Evolutionary conservation across 163 green algal genomes (phyloP), one percentile per base, ranked within the genome.

Genomic region (Trebouxia gelatinosa): DNA sequence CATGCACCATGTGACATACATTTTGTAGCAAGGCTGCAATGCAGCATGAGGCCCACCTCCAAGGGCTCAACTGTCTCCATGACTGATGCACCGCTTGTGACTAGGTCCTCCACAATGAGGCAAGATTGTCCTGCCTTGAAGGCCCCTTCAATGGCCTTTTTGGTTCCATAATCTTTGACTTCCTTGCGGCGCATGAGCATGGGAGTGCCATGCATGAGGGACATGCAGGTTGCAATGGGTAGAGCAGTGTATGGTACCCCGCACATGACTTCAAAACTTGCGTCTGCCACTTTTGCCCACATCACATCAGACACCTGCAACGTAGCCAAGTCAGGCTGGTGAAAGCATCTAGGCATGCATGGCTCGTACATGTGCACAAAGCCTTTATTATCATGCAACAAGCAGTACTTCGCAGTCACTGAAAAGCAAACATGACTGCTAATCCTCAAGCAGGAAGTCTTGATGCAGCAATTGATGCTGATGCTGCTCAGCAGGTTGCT

Each of bases 111-210:
- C 62, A 99, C 92, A 37, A 99, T 93, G 6, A 99, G 89, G 85
- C 94, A 98, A 34, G 78, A 89, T 88, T 99, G 92, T 21, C 96
- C 96, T 0, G 58, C 9, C 48, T 84, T 82, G 83, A 97, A 98
- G 9, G 91, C 92, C 29, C 96, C 96, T 85, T 99, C 95, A 70
- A 99, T 98, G 1, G 86, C 89, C 82, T 96, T 98, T 83, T 97
- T 98, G 62, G 96, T 99, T 70, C 96, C 96, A 72, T 99, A 99
- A 77, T 98, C 96, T 84, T 99, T 99, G 21, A 98, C 90, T 89
- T 98, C 96, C 85, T 99, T 99, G 70, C 95, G 86, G n/a, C 96
- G 87, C 96, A 99, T 99, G 13, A 99, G 85, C 96, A 99, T 99
- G 57, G 93, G 92, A 48, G 90, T 87, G 26, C 87, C 88, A 79